phyloP scores from a whole-genome alignment of 768 basidiomycete species.

The Sporobolomyces phaffii region DNA sequence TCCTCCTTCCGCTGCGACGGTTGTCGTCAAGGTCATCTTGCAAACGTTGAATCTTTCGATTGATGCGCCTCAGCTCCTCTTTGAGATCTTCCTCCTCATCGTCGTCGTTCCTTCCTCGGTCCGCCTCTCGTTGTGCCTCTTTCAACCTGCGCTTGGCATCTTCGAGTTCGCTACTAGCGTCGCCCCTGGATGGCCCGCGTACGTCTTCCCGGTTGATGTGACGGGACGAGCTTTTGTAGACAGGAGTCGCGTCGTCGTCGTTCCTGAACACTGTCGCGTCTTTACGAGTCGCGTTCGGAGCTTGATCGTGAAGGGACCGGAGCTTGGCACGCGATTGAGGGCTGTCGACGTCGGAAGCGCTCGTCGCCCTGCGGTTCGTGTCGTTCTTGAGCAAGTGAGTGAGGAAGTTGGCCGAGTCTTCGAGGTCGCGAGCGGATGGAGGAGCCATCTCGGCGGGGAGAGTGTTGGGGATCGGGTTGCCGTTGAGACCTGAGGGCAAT shows the following conservation, averaged over 20 bases:
- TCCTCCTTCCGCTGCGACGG: constrained; percentile 62
- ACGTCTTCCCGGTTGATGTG: constrained; percentile 81
- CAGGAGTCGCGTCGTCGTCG: constrained; percentile 56
- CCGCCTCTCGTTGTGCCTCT: constrained; percentile 72
- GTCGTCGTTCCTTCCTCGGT: constrained; percentile 62
- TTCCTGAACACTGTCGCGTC: constrained; percentile 94
- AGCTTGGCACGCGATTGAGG: constrained; percentile 62
- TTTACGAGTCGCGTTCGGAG: constrained; percentile 44
- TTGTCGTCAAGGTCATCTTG: constrained; percentile 88
- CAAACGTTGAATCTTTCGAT: constrained; percentile 74
- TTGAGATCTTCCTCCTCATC: constrained; percentile 87
- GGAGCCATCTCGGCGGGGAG: constrained; percentile 86
- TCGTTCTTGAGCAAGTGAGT: constrained; percentile 83
- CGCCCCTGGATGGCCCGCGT: constrained; percentile 53
- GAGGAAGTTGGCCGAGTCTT: constrained; percentile 79
- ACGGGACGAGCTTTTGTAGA: constrained; percentile 73
- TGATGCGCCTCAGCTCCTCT: constrained; percentile 77
- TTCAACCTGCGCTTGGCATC: constrained; percentile 79
- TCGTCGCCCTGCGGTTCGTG: constrained; percentile 57
- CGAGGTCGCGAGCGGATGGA: constrained; percentile 82
- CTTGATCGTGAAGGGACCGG: constrained; percentile 56
- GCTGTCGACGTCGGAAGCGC: constrained; percentile 45
- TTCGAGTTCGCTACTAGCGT: constrained; percentile 60
- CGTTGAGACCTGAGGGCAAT: constrained; percentile 89
- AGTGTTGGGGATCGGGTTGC: constrained; percentile 77